phyloP scores from a whole-genome alignment of 164 flowering plant species.

The Warburgia ugandensis region DNA sequence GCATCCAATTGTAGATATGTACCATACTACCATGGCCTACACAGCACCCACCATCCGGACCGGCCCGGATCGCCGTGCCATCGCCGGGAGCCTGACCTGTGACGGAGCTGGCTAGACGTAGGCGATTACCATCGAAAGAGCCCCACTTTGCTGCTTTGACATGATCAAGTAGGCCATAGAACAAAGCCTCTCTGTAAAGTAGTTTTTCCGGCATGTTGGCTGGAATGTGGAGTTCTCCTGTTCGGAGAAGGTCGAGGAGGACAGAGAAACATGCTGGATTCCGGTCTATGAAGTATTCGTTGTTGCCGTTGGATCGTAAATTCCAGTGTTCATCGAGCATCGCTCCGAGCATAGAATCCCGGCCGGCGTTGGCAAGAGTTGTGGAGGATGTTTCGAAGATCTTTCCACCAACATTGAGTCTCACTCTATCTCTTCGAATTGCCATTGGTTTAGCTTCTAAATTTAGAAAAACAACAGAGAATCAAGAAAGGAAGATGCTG shows the following conservation, averaged over 20 bases:
- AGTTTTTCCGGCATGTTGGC: constrained; percentile 46
- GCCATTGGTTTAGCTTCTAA: too few relatives aligned
- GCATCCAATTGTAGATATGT: constrained; percentile 81
- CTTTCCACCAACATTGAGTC: constrained; percentile 78
- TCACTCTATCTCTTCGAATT: constrained; percentile 35
- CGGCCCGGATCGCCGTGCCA: constrained; percentile 77
- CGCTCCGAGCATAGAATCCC: constrained; percentile 66
- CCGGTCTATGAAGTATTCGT: constrained; percentile 62
- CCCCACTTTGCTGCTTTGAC: constrained; percentile 77
- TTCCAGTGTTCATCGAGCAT: constrained; percentile 76
- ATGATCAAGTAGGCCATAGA: constrained; percentile 68
- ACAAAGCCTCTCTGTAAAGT: constrained; percentile 59
- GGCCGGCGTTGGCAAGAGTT: constrained; percentile 78
- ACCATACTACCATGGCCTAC: constrained; percentile 86
- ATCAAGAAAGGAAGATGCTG: too few relatives aligned
- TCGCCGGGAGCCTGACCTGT: constrained; percentile 78
- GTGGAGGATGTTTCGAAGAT: constrained; percentile 78
- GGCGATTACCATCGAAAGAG: constrained; percentile 67
- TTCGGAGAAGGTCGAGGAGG: constrained; percentile 76
- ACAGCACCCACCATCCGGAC: constrained; percentile 83
- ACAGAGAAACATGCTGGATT: constrained; percentile 75
- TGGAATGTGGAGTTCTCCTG: constrained; percentile 64
- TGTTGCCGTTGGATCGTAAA: constrained; percentile 11
- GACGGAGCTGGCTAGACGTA: constrained; percentile 33
- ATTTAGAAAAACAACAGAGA: too few relatives aligned